Conservation (phyloP, 768 basidiomycete species). For the Glaciozyma antarctica region DNA sequence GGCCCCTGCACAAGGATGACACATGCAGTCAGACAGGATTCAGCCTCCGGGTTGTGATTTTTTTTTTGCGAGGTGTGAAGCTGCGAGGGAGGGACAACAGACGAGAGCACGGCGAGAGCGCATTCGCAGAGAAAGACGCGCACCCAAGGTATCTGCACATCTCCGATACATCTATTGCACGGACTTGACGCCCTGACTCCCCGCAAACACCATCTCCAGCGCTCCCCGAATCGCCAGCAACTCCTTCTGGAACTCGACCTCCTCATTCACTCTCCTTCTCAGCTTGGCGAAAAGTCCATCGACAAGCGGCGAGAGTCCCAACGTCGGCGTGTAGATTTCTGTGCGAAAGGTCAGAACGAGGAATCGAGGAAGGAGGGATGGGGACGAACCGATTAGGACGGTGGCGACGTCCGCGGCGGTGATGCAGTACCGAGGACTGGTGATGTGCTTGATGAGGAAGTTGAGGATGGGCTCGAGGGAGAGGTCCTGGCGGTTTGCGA, state of each 20-base stretch:
- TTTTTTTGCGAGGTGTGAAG: too few relatives aligned
- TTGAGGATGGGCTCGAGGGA: conserved; percentile 83
- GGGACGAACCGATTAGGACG: conserved; percentile 66
- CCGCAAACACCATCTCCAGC: conserved; percentile 66
- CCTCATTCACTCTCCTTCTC: conserved; percentile 70
- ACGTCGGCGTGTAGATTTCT: conserved; percentile 85
- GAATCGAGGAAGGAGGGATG: neutral
- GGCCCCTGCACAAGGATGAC: conserved; percentile 99
- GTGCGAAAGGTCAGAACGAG: neutral
- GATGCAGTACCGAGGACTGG: conserved; percentile 86
- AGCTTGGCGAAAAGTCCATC: conserved; percentile 74
- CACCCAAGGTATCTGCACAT: too few relatives aligned
- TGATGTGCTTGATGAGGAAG: conserved; percentile 70
- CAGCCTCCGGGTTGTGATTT: too few relatives aligned
- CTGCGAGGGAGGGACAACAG: too few relatives aligned
- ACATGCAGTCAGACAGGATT: conserved; percentile 41
- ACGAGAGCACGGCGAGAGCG: too few relatives aligned
- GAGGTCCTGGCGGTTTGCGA: conserved; percentile 86
- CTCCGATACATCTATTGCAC: neutral
- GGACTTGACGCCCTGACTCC: conserved; percentile 5
- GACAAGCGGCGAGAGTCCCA: conserved; percentile 90
- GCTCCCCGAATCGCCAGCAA: conserved; percentile 72
- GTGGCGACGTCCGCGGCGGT: conserved; percentile 70
- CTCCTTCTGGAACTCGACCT: conserved; percentile 80
- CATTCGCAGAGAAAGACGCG: too few relatives aligned